Conservation (phyloP, 2,329 filamentous ascomycete species). For the Stemphylium vesicarium region DNA sequence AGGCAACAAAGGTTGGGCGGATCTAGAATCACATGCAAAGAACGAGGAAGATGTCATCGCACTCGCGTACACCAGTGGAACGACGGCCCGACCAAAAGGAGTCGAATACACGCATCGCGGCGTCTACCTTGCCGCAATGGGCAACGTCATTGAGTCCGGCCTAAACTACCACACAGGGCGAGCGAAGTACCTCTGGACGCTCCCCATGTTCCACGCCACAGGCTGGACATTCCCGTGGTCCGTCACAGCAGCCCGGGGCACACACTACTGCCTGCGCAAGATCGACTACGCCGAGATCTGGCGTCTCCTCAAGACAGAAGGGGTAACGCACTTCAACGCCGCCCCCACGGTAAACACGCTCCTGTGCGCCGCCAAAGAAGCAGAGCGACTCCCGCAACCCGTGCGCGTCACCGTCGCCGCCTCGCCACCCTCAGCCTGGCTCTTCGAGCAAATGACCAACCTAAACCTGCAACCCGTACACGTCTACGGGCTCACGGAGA, state of each 20-base stretch:
- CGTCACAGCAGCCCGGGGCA: conserved; percentile 90
- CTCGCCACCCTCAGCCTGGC: conserved; percentile 83
- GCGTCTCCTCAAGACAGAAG: conserved; percentile 82
- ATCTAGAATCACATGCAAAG: conserved; percentile 70
- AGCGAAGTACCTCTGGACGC: conserved; percentile 87
- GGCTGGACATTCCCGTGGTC: conserved; percentile 91
- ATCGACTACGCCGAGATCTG: conserved; percentile 95
- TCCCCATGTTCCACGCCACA: conserved; percentile 82
- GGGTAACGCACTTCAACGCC: conserved; percentile 93
- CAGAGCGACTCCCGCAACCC: conserved; percentile 69
- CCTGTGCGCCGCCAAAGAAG: conserved; percentile 80
- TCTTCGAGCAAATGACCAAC: conserved; percentile 90
- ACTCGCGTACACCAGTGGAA: conserved; percentile 92
- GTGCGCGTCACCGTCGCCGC: conserved; percentile 93
- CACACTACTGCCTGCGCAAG: conserved; percentile 92
- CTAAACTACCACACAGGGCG: conserved; percentile 73
- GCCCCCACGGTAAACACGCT: conserved; percentile 96
- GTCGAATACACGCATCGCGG: conserved; percentile 91
- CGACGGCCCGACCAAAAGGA: conserved; percentile 89
- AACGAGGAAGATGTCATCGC: conserved; percentile 84
- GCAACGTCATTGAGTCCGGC: conserved; percentile 86
- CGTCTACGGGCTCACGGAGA: conserved; percentile 87
- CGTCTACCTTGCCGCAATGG: conserved; percentile 82
- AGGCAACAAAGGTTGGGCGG: conserved; percentile 76
- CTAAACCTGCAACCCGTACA: conserved; percentile 91